Conservation (phyloP, 176 grass and related monocot genomes). For the Triticum turgidum region DNA sequence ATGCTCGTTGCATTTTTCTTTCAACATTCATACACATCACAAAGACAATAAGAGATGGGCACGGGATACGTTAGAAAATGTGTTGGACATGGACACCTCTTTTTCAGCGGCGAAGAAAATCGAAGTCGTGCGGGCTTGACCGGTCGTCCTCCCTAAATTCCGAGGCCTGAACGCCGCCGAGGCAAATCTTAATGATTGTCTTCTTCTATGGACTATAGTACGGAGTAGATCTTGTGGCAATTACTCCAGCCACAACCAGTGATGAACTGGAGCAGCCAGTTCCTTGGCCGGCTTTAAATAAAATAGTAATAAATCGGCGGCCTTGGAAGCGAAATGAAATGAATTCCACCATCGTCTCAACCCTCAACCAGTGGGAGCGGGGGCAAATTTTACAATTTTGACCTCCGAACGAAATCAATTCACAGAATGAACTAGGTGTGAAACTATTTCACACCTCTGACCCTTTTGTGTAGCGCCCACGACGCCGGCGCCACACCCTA, state of each 20-base stretch:
- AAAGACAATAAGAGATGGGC: not conserved
- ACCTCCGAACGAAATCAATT: too few relatives aligned
- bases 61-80: not conserved
- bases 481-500: too few relatives aligned
- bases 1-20: too few relatives aligned
- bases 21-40: not conserved
- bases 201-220: not conserved
- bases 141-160: not conserved
- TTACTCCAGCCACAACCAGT: not conserved
- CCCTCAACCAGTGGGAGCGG: not conserved
- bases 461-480: too few relatives aligned
- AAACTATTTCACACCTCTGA: too few relatives aligned
- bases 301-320: not conserved
- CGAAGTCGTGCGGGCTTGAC: not conserved
- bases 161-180: not conserved
- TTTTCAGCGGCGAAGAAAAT: not conserved
- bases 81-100: not conserved
- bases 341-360: slow-evolving; percentile 14
- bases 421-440: too few relatives aligned
- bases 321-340: not conserved
- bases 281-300: not conserved
- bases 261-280: not conserved
- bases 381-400: too few relatives aligned
- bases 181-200: not conserved
- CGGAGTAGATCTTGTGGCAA: not conserved